A percentile compares a stretch with the other conserved stretches of the same genome.
phyloP scores from a whole-genome alignment of 2,329 filamentous ascomycete genomes.

The Didymella segeticola region DNA sequence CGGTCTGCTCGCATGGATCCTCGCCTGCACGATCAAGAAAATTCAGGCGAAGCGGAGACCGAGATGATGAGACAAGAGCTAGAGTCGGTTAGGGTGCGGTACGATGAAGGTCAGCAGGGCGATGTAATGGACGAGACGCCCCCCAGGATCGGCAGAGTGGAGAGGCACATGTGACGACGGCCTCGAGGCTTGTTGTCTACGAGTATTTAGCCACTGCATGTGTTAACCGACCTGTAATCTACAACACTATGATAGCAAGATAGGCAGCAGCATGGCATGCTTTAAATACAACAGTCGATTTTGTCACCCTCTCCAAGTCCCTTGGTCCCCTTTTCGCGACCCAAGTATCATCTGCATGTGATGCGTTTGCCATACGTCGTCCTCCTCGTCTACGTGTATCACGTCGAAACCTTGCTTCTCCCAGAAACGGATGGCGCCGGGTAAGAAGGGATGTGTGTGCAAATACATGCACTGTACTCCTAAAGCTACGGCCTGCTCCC shows the following conservation, averaged over 20 bases:
- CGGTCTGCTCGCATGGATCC: slow-evolving; percentile 17
- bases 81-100: slow-evolving; percentile 25
- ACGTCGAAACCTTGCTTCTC: slow-evolving; percentile 22
- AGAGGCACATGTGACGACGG: slow-evolving; percentile 26
- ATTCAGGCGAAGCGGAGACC: slow-evolving; percentile 36
- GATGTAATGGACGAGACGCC: slow-evolving; percentile 48
- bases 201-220: neutral
- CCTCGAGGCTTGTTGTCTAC: neutral
- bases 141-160: slow-evolving; percentile 43
- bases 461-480: slow-evolving; percentile 22
- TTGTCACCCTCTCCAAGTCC: neutral
- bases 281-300: neutral
- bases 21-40: slow-evolving; percentile 44
- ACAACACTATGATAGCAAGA: neutral
- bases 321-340: neutral
- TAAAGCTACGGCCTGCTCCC: slow-evolving; percentile 1
- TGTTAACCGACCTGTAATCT: neutral
- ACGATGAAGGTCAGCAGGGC: slow-evolving; percentile 29
- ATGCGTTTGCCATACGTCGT: slow-evolving; percentile 22
- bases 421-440: slow-evolving; percentile 26
- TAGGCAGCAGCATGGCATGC: neutral
- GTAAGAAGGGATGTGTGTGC: slow-evolving; percentile 27
- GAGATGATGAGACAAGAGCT: slow-evolving; percentile 38
- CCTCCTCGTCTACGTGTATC: slow-evolving; percentile 14
- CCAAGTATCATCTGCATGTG: slow-evolving; percentile 20